phyloP scores from a whole-genome alignment of 495 filamentous ascomycete species.

The Hapsidospora chrysogenum region DNA sequence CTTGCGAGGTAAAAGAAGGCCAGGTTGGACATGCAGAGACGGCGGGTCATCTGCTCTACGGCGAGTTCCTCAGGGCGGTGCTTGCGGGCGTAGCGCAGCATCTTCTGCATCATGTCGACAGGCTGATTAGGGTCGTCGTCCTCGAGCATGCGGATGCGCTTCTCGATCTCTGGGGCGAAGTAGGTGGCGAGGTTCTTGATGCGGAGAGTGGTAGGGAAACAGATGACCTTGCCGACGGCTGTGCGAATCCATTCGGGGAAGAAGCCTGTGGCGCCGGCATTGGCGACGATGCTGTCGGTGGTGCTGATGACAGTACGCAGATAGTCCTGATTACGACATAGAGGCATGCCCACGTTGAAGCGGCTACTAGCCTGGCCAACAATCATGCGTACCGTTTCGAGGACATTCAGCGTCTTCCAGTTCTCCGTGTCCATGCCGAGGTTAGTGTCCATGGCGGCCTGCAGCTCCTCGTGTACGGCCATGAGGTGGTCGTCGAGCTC shows the following conservation, averaged over 20 bases:
- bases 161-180: slow-evolving; percentile 5
- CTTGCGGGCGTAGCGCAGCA: slow-evolving; percentile 10
- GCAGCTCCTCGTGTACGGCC: slow-evolving; percentile 7
- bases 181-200: slow-evolving; percentile 7
- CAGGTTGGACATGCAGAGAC: slow-evolving; percentile 12
- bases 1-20: slow-evolving; percentile 13
- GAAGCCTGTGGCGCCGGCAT: slow-evolving; percentile 9
- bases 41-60: slow-evolving; percentile 12
- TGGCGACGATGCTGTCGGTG: slow-evolving; percentile 11
- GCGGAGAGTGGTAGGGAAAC: background rate
- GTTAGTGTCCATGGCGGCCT: slow-evolving; percentile 3
- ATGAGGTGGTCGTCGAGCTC: slow-evolving; percentile 6
- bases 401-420: slow-evolving; percentile 9
- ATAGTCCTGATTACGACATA: slow-evolving; percentile 10
- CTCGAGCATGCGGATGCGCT: background rate
- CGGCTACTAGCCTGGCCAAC: slow-evolving; percentile 17
- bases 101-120: background rate
- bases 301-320: slow-evolving; percentile 5
- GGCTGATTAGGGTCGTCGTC: background rate
- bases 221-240: slow-evolving; percentile 7
- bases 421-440: slow-evolving; percentile 5
- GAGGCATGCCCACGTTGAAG: slow-evolving; percentile 18
- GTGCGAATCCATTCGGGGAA: slow-evolving; percentile 13
- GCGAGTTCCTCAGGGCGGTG: slow-evolving; percentile 16
- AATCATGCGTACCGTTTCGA: slow-evolving; percentile 13